Conservation (phyloP, 176 grass and related monocot genomes). For the Chloris gayana region DNA sequence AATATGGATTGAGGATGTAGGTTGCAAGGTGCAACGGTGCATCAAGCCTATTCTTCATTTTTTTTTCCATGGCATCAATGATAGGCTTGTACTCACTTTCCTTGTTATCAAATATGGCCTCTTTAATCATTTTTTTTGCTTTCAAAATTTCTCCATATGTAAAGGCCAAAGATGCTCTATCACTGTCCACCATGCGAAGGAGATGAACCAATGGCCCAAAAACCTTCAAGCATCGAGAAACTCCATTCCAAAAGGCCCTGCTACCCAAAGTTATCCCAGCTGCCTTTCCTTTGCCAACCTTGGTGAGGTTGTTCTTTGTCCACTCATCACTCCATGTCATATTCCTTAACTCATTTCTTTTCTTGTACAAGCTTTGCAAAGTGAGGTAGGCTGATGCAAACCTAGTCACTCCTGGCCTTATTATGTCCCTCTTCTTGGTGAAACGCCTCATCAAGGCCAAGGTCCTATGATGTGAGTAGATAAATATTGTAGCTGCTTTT, state of each 20-base stretch:
- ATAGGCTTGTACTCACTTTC: background rate
- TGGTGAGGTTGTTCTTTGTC: background rate
- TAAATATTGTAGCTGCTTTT: background rate
- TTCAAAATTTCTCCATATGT: background rate
- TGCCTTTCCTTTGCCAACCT: background rate
- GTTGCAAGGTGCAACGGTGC: background rate
- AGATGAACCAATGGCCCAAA: background rate
- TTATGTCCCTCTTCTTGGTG: background rate
- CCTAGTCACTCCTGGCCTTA: background rate
- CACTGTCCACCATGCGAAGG: constrained; percentile 1
- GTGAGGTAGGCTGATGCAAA: background rate
- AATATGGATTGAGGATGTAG: background rate
- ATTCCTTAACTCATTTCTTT: background rate
- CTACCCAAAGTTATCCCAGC: background rate
- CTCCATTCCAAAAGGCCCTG: background rate
- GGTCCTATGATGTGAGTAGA: background rate
- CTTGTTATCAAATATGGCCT: background rate
- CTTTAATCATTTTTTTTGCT: background rate
- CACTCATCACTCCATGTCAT: background rate
- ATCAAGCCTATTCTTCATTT: background rate
- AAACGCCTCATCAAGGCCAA: background rate
- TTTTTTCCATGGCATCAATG: background rate
- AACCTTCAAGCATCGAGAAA: background rate
- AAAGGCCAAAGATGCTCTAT: background rate
- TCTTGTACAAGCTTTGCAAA: constrained; percentile 3